phyloP scores from a whole-genome alignment of 495 filamentous ascomycete genomes.

The Friedmanniomyces simplex region DNA sequence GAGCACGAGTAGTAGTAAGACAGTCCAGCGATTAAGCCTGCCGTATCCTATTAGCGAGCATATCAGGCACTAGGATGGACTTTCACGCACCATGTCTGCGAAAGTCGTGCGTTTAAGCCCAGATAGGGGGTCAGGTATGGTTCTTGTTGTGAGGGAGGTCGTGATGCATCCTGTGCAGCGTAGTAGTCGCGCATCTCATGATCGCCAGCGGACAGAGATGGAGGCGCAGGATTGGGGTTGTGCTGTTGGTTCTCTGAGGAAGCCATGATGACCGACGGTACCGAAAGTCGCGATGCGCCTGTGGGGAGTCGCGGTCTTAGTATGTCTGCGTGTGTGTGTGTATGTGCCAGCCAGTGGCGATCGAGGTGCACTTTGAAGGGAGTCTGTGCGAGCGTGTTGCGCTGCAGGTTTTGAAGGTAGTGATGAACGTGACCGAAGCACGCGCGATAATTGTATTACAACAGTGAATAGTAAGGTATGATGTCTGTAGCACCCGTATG shows the following conservation, averaged over 20 bases:
- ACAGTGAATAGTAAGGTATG: conserved; percentile 13
- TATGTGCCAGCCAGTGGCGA: conserved; percentile 7
- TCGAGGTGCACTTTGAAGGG: background rate
- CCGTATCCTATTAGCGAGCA: background rate
- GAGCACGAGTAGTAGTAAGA: conserved; percentile 76
- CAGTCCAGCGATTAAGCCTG: conserved; percentile 73
- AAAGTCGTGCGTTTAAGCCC: conserved; percentile 76
- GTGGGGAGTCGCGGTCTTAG: conserved; percentile 1
- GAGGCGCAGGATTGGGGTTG: conserved; percentile 36
- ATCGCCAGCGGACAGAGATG: conserved; percentile 44
- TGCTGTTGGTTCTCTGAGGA: conserved; percentile 38
- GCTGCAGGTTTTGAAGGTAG: conserved; percentile 1
- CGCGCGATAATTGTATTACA: background rate
- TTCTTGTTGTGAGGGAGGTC: conserved; percentile 41
- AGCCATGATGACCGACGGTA: conserved; percentile 27
- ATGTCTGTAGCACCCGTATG: background rate
- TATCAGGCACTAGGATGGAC: background rate
- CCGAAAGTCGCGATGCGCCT: conserved; percentile 24
- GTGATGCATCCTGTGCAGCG: conserved; percentile 36
- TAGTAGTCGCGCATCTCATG: conserved; percentile 47
- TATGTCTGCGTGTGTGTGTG: background rate
- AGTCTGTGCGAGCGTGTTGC: background rate
- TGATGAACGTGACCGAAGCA: background rate
- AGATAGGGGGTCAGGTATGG: conserved; percentile 79
- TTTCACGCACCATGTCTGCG: conserved; percentile 48